These are phyloP conservation scores for Colletotrichum sp. DNA, from an alignment of 2,329 filamentous ascomycete genomes.

Conservation along the genomic window DNA sequence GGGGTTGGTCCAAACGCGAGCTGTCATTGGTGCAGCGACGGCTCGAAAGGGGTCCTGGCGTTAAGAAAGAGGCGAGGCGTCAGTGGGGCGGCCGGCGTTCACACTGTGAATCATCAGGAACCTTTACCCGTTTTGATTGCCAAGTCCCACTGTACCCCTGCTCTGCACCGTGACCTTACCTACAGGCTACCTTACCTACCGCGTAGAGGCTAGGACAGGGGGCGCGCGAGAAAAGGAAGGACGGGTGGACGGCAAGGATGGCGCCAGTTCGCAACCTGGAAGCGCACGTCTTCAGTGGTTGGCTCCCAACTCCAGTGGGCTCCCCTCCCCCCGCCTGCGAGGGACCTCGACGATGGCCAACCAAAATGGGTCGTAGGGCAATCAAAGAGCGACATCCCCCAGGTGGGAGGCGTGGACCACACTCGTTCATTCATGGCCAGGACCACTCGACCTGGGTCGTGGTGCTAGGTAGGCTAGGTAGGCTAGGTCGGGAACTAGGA, in stretches of 20 bases:
- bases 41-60: neutral
- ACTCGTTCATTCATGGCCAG: neutral
- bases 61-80: neutral
- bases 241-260: slow-evolving; percentile 13
- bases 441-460: neutral
- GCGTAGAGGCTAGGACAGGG: neutral
- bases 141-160: neutral
- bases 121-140: slow-evolving; percentile 3
- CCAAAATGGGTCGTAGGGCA: slow-evolving; percentile 9
- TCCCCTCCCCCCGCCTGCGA: neutral
- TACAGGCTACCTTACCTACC: neutral
- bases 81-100: neutral
- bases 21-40: slow-evolving; percentile 15
- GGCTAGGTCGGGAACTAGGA: neutral
- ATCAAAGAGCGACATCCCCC: slow-evolving; percentile 23
- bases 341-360: neutral
- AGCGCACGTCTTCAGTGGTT: slow-evolving; percentile 10
- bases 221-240: slow-evolving; percentile 6
- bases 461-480: neutral
- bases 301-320: neutral
- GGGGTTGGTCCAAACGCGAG: neutral
- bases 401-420: neutral
- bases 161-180: neutral
- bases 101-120: slow-evolving; percentile 9
- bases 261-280: neutral